phyloP scores from a whole-genome alignment of 1,284 basidiomycete genomes.

The Coriolopsis trogii region DNA sequence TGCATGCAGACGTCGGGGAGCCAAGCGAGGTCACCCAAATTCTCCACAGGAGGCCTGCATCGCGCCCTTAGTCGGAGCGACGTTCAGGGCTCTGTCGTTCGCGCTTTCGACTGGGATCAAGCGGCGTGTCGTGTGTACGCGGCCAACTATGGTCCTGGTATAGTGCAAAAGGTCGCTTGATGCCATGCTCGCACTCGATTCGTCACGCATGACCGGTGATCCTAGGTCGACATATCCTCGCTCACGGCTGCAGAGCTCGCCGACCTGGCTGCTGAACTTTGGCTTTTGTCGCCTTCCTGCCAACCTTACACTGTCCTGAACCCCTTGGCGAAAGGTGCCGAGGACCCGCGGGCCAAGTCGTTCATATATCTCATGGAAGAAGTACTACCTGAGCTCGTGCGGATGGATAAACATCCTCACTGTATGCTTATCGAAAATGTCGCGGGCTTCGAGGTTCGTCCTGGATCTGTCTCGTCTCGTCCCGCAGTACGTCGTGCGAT shows the following conservation, averaged over 20 bases:
- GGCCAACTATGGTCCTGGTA: slow-evolving; percentile 50
- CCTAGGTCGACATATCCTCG: slow-evolving; percentile 63
- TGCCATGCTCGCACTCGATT: background rate
- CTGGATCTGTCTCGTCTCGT: background rate
- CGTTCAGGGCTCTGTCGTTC: slow-evolving; percentile 48
- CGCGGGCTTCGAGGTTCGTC: slow-evolving; percentile 73
- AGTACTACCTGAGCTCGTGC: slow-evolving; percentile 64
- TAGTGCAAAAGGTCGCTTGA: slow-evolving; percentile 51
- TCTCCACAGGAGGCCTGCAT: slow-evolving; percentile 64
- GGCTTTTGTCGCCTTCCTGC: slow-evolving; percentile 79
- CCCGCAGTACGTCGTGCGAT: background rate
- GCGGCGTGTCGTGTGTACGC: slow-evolving; percentile 67
- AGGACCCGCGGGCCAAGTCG: slow-evolving; percentile 73
- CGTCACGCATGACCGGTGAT: slow-evolving; percentile 7
- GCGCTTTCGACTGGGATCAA: slow-evolving; percentile 80
- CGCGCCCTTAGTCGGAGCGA: slow-evolving; percentile 59
- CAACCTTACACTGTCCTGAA: slow-evolving; percentile 82
- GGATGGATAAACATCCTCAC: slow-evolving; percentile 47
- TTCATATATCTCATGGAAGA: slow-evolving; percentile 68
- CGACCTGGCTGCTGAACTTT: slow-evolving; percentile 52
- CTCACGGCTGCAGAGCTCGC: slow-evolving; percentile 53
- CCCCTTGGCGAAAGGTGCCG: slow-evolving; percentile 64
- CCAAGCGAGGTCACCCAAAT: background rate
- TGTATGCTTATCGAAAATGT: slow-evolving; percentile 77
- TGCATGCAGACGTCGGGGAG: slow-evolving; percentile 3